Base-by-base conservation (phyloP, 345 rosid genomes). In the Ceriops zippeliana region DNA sequence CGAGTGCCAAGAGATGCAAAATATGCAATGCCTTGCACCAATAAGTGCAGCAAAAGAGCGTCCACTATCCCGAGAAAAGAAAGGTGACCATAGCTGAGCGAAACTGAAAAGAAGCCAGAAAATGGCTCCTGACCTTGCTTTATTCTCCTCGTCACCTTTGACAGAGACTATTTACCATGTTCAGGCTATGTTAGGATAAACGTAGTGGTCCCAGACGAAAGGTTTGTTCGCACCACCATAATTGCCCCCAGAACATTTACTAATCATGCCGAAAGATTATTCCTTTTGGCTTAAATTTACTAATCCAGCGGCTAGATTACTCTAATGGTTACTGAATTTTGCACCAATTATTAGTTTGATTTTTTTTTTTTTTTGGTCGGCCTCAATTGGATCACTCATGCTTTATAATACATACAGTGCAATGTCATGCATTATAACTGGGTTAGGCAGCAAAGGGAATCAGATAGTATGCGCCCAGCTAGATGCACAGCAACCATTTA, bases 81-180 rank as follows among this genome's bases (percentile, higher is more conserved):
- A 22, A 35, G 22, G 5, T 49, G 17, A 31, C 32, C 17, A 30
- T 30, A 47, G 46, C 53, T 1, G 31, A 4, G 38, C 6, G 16
- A 22, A 22, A 24, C 59, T 56, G 24, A 56, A 54, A 67, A 32
- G 56, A 70, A 54, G n/a, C 58, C 54, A 57, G 32, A 38, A 61
- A 52, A 52, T 20, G 62, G 42, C 56, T 47, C 47, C 51, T 21
- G 32, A 65, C 32, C 58, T 70, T 61, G 59, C 54, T 69, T 34
- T 62, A 6, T 16, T 68, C 47, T 58, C 7, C 24, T 37, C 16
- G 31, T 11, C 38, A 56, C 49, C 6, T 35, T 1, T 71, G 88
- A 86, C 68, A 22, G 66, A 17, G 71, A 84, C 84, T 37, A 46
- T 49, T 65, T 66, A 82, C 88, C 88, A 65, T 70, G 70, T 49